phyloP scores from a whole-genome alignment of 1,284 basidiomycete genomes.

The Microbotryum lychnidis-dioicae region DNA sequence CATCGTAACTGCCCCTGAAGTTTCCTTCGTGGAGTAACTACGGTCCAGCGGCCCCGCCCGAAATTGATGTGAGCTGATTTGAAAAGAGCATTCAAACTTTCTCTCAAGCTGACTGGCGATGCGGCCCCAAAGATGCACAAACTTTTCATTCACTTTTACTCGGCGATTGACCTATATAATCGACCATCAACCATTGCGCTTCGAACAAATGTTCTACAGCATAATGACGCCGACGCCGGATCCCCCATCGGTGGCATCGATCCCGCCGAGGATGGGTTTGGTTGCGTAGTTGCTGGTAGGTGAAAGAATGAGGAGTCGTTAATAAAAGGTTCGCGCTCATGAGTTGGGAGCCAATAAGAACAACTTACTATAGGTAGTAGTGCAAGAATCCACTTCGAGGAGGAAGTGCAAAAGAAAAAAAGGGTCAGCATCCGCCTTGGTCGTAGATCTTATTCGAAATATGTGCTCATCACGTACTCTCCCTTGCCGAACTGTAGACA shows the following conservation, averaged over 20 bases:
- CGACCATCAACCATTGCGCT: no score
- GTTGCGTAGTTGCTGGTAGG: conserved; percentile 28
- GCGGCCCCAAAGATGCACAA: no score
- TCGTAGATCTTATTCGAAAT: background rate
- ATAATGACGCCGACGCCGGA: conserved; percentile 29
- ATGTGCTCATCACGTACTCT: conserved; percentile 9
- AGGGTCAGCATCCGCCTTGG: background rate
- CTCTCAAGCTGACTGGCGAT: no score
- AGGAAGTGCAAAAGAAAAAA: background rate
- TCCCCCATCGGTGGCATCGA: conserved; percentile 20
- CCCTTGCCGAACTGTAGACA: conserved; percentile 28
- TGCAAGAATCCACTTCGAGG: conserved; percentile 25
- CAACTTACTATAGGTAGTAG: conserved; percentile 28
- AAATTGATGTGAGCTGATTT: no score
- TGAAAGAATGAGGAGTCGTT: background rate
- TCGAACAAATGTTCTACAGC: conserved; percentile 10
- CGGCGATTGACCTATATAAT: no score
- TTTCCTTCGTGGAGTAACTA: no score
- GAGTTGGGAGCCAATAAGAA: background rate
- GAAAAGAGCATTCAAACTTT: no score
- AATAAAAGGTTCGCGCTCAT: background rate
- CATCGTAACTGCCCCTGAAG: no score
- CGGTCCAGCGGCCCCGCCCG: no score
- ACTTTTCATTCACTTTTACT: no score
- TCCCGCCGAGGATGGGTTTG: conserved; percentile 26